These are phyloP conservation scores for Asclepias syriaca DNA, from an alignment of 257 asterid species.

Conservation along the genomic window DNA sequence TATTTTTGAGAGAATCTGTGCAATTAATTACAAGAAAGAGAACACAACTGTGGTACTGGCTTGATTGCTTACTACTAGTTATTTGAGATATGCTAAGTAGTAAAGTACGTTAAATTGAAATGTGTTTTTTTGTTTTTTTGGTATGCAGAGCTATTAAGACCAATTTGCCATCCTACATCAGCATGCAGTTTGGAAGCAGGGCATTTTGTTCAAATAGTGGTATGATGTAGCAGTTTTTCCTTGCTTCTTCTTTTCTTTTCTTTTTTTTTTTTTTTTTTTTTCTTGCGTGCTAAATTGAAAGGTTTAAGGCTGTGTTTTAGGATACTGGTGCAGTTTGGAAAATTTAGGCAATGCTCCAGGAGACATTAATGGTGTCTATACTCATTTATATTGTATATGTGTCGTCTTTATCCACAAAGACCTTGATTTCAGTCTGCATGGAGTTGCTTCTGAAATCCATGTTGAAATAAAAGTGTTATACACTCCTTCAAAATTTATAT, in stretches of 20 bases:
- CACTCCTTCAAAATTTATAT: neutral
- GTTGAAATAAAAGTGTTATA: neutral
- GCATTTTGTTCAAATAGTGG: constrained; percentile 67
- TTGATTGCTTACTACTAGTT: neutral
- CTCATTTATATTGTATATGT: neutral
- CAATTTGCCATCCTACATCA: constrained; percentile 18
- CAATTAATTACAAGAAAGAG: neutral
- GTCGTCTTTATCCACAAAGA: neutral
- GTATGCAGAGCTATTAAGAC: constrained; percentile 37
- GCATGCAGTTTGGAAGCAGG: constrained; percentile 45
- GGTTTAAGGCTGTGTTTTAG: neutral
- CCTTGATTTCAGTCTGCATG: neutral
- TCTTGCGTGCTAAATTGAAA: constrained; percentile 3
- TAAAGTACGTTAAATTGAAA: neutral
- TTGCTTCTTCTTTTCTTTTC: neutral
- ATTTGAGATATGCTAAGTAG: neutral
- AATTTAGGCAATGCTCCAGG: neutral
- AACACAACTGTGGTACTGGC: neutral
- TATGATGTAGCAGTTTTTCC: constrained; percentile 25
- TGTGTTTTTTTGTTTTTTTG: neutral
- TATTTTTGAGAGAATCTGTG: neutral
- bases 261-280: neutral
- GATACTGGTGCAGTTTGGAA: neutral
- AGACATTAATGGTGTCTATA: neutral
- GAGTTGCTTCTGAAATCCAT: neutral